Percentiles rank a stretch among this genome's conserved stretches.
Evolutionary conservation across 441 rosid genomes (phyloP).

Genomic region (Croton setiger): DNA sequence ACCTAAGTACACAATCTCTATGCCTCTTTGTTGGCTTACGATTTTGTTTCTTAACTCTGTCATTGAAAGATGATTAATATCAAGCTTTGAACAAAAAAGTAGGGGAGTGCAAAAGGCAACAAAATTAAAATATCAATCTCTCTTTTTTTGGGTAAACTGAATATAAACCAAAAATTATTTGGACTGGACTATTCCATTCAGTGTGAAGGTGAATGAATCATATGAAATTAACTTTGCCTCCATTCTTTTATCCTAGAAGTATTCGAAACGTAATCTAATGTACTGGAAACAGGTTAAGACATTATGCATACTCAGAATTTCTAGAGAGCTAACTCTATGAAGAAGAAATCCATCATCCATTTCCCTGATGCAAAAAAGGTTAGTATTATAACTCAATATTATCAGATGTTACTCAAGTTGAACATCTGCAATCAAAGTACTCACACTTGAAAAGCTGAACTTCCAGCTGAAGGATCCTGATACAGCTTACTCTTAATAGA

Average conservation of each 20-base stretch:
- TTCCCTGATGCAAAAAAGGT: conserved; percentile 31
- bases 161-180: too few species aligned
- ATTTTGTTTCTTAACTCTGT: conserved; percentile 45
- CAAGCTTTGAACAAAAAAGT: too few species aligned
- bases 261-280: too few species aligned
- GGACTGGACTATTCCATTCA: too few species aligned
- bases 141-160: too few species aligned
- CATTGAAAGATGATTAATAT: conserved; percentile 11
- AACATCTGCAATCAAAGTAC: conserved; percentile 14
- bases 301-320: conserved; percentile 46
- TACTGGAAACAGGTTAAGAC: not conserved
- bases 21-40: conserved; percentile 40
- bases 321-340: conserved; percentile 54
- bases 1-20: conserved; percentile 34
- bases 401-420: not conserved
- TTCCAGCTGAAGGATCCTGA: conserved; percentile 20
- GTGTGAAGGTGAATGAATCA: too few species aligned
- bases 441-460: conserved; percentile 12
- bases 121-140: too few species aligned
- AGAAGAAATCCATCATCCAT: conserved; percentile 68
- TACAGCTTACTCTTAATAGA: conserved; percentile 15
- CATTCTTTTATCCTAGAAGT: too few species aligned
- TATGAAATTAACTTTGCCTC: not conserved
- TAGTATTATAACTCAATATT: not conserved
- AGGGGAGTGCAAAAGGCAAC: too few species aligned